Evolutionary conservation across 257 asterid genomes (phyloP).

Genomic region (Solanum rostratum): DNA sequence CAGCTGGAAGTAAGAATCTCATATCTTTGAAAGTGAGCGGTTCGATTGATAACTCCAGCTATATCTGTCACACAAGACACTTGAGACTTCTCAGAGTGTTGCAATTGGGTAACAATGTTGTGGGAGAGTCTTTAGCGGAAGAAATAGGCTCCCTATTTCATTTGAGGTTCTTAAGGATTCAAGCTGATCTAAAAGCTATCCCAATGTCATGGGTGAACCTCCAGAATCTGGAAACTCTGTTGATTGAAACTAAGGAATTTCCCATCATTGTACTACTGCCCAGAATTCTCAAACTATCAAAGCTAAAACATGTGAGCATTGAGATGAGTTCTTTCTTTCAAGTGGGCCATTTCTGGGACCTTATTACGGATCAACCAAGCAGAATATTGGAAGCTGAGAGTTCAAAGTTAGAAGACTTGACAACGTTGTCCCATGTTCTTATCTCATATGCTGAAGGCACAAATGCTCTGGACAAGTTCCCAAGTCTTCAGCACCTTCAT

Average conservation of each 20-base stretch:
- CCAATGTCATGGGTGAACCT: not conserved
- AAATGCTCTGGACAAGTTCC: not conserved
- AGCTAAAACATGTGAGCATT: not conserved
- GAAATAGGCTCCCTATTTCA: not conserved
- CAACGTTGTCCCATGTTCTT: not conserved
- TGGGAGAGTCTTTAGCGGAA: not conserved
- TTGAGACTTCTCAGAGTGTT: constrained; percentile 7
- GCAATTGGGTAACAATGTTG: not conserved
- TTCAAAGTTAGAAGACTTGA: not conserved
- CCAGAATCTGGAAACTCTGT: not conserved
- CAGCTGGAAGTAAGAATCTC: not conserved
- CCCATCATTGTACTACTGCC: not conserved
- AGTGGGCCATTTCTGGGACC: not conserved
- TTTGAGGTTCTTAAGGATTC: not conserved
- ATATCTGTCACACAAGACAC: not conserved
- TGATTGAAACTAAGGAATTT: not conserved
- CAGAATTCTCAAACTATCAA: not conserved
- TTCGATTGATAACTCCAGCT: not conserved
- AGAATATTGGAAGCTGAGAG: not conserved
- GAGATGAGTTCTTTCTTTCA: rapidly evolving
- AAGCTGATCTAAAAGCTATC: not conserved
- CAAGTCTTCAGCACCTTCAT: not conserved
- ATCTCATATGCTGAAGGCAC: not conserved
- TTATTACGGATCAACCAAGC: not conserved
- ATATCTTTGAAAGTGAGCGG: not conserved